A percentile compares a stretch with the other conserved stretches of the same genome.
Evolutionary conservation across 2,329 filamentous ascomycete species (phyloP).

Genomic region (Emmonsia crescens): DNA sequence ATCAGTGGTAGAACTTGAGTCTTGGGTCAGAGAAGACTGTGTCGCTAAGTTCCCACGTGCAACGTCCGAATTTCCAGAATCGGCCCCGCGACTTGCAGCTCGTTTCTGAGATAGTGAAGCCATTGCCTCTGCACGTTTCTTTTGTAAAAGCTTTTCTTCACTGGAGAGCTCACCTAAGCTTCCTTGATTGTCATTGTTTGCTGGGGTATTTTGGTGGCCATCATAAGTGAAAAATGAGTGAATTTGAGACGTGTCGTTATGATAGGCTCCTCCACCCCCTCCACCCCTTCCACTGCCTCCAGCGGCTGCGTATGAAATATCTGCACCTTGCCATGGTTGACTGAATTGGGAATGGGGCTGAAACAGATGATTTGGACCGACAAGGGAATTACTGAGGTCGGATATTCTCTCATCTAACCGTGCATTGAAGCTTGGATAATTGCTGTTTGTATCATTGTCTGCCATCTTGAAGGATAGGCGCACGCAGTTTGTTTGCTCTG

Average conservation of each 20-base stretch:
- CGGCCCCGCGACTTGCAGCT: background rate
- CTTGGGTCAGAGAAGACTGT: background rate
- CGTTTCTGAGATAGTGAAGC: slow-evolving; percentile 5
- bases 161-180: background rate
- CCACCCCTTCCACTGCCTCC: no score
- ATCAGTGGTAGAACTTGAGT: background rate
- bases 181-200: background rate
- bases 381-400: slow-evolving; percentile 4
- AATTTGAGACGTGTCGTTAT: background rate
- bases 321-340: background rate
- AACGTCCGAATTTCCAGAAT: background rate
- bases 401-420: slow-evolving; percentile 4
- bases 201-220: background rate
- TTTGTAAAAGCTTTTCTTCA: slow-evolving; percentile 3
- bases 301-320: background rate
- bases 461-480: background rate
- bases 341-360: background rate
- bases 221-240: background rate
- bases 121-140: slow-evolving; percentile 4
- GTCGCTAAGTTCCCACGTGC: background rate
- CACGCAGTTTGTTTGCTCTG: background rate
- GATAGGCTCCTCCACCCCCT: background rate
- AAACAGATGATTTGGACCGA: slow-evolving; percentile 2
- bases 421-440: background rate
- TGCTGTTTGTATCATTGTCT: background rate